Evolutionary conservation across 2,329 filamentous ascomycete species (phyloP), one percentile per base, ranked within the genome.

Genomic region (Neophaeococcomyces aloes): DNA sequence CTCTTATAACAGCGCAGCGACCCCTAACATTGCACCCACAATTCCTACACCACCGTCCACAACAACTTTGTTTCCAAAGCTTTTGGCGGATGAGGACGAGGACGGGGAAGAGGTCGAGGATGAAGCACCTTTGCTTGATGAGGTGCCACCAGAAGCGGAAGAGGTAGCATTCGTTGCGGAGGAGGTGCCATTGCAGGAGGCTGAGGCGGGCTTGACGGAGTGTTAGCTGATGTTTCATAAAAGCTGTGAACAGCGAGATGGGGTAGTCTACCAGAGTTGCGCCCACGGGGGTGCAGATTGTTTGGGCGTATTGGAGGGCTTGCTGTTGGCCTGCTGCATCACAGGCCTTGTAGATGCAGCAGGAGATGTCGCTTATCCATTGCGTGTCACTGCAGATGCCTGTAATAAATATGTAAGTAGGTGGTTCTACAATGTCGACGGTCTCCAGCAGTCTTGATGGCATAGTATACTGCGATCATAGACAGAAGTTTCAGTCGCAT

Each of bases 1-100:
- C n/a, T n/a, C 17, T 33, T 39, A 39, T 27, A 39, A 14, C 21
- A 39, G 37, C 15, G 37, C 37, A 15, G 21, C 37, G 30, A 27
- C 37, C 4, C 37, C 37, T 3, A 39, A 13, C 6, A 39, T 30
- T 10, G 37, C 37, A 17, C 37, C 37, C 11, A 39, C 13, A 29
- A 39, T 13, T 7, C 37, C 37, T 3, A 23, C 37, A 13, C 15
- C 29, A 30, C 17, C 25, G 14, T 23, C 18, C 3, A 39, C 14
- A 4, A 25, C 37, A n/a, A 27, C 15, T 6, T 14, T 19, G 21
- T 38, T 38, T 27, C 18, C 35, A 8, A 23, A n/a, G 25, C 8
- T 23, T 10, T 14, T 30, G 37, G 23, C 29, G 25, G 23, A 19
- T 7, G 36, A 10, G 14, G 36, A 19, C 7, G 32, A 34, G 21